phyloP scores from a whole-genome alignment of 2,329 filamentous ascomycete species.

The Fusarium sp. region DNA sequence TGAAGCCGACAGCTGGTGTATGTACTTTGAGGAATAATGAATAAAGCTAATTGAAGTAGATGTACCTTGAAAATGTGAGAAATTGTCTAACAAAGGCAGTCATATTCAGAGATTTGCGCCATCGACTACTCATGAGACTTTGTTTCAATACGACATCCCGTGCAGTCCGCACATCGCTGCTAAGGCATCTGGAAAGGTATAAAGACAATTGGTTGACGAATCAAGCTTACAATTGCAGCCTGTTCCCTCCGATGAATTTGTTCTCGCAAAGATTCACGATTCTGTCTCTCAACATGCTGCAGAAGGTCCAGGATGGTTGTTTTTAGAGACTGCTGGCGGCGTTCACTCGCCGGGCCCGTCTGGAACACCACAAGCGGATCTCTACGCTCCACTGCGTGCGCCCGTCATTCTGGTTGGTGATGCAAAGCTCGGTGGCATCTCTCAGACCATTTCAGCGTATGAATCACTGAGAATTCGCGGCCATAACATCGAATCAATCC shows the following conservation, averaged over 20 bases:
- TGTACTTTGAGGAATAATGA: rapidly evolving
- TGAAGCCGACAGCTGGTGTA: conserved; percentile 80
- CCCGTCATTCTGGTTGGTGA: conserved; percentile 84
- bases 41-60: conserved; percentile 30
- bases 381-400: conserved; percentile 81
- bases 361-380: conserved; percentile 82
- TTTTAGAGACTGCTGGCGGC: conserved; percentile 87
- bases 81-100: conserved; percentile 56
- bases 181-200: conserved; percentile 60
- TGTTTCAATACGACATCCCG: conserved; percentile 81
- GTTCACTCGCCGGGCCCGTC: conserved; percentile 85
- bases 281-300: conserved; percentile 56
- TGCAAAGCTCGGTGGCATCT: conserved; percentile 83
- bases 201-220: rapidly evolving
- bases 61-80: neutral
- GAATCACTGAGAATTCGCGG: conserved; percentile 85
- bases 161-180: conserved; percentile 86
- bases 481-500: conserved; percentile 79
- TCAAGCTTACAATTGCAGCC: conserved; percentile 55
- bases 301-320: conserved; percentile 70
- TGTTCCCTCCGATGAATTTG: conserved; percentile 65
- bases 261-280: conserved; percentile 64
- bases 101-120: conserved; percentile 75
- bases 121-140: conserved; percentile 64
- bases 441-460: conserved; percentile 83